Evolutionary conservation across 331 rosid species (phyloP).

Genomic region (Pyrus hybrid): DNA sequence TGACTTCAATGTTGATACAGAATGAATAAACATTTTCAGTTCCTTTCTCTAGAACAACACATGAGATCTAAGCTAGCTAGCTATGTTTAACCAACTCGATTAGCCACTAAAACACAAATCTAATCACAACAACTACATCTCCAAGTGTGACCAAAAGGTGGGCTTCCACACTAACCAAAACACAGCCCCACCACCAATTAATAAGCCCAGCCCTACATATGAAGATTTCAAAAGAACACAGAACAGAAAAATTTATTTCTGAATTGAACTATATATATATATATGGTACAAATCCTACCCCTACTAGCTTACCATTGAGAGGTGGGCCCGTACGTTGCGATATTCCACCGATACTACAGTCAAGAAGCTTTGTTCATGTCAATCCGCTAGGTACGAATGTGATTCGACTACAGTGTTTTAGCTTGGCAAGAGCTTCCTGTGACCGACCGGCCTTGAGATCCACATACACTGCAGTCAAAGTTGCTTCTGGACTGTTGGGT

Average conservation of each 20-base stretch:
- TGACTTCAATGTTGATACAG: conserved; percentile 20
- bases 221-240: conserved; percentile 31
- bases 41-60: conserved; percentile 31
- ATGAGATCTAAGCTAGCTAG: conserved; percentile 15
- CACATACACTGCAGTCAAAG: conserved; percentile 71
- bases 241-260: conserved; percentile 54
- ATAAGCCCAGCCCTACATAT: conserved; percentile 40
- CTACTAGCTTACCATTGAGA: conserved; percentile 52
- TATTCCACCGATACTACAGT: conserved; percentile 45
- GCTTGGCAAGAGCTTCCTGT: conserved; percentile 67
- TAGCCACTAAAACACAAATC: conserved; percentile 54
- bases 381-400: conserved; percentile 59
- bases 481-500: conserved; percentile 78
- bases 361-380: conserved; percentile 54
- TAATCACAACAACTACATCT: conserved; percentile 71
- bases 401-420: conserved; percentile 65
- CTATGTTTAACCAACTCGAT: conserved; percentile 42
- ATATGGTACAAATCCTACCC: conserved; percentile 81
- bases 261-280: conserved; percentile 59
- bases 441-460: conserved; percentile 74
- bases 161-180: conserved; percentile 80
- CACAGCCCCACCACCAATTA: conserved; percentile 75
- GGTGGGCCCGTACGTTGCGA: conserved; percentile 33
- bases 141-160: conserved; percentile 43
- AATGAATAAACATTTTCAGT: conserved; percentile 37